These are phyloP conservation scores for Dionaea muscipula DNA, from an alignment of 179 eudicot genomes.

Conservation along the genomic window DNA sequence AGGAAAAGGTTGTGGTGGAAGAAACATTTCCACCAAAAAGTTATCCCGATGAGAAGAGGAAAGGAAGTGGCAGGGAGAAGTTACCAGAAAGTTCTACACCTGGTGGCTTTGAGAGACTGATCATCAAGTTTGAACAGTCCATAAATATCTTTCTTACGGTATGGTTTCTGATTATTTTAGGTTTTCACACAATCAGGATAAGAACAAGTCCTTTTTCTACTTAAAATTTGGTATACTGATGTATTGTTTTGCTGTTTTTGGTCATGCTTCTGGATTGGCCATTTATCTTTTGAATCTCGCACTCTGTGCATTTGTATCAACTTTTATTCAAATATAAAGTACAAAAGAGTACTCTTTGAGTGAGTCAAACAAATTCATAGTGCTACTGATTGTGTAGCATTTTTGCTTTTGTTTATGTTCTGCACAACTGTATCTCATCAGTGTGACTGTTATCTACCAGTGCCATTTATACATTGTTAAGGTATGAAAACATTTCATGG, in stretches of 20 bases:
- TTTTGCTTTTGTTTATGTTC: background rate
- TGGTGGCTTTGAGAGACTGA: constrained; percentile 38
- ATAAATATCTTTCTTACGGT: constrained; percentile 76
- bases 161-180: constrained; percentile 6
- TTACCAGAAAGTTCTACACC: constrained; percentile 25
- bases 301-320: background rate
- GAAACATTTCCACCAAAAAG: constrained; percentile 47
- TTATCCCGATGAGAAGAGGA: constrained; percentile 20
- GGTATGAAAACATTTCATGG: too few species aligned
- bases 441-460: background rate
- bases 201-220: background rate
- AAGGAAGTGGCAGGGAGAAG: constrained; percentile 17
- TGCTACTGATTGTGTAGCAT: background rate
- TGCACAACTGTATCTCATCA: background rate
- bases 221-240: too few species aligned
- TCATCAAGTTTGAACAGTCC: constrained; percentile 72
- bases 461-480: too few species aligned
- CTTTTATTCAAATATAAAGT: background rate
- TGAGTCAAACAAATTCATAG: background rate
- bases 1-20: constrained; percentile 58
- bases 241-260: background rate
- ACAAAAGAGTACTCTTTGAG: background rate
- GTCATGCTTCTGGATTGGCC: background rate
- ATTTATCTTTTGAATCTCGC: background rate
- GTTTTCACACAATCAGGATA: background rate